Base-by-base conservation (phyloP, 1,139 yeast genomes). In the Geotrichum fermentans region DNA sequence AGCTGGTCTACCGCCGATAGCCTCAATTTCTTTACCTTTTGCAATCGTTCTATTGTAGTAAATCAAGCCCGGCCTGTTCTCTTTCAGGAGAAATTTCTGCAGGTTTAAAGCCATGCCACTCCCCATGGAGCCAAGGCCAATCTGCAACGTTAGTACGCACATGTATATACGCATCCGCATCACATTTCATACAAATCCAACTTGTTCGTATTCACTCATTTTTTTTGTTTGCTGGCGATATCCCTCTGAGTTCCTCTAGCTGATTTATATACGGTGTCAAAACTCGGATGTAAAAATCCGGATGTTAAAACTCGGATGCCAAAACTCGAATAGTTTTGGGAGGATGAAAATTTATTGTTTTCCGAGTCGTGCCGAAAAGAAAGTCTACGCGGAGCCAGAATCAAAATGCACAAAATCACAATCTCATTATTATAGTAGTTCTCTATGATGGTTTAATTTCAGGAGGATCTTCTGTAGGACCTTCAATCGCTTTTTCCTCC, bases 91-190 rank as follows among this genome's bases (percentile, higher is more conserved):
- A 30, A 39, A 50, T 16, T 36, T 50, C 38, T 58, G 61, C 33
- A 58, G 47, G 47, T 58, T 45, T 34, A 33, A 42, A 40, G 58
- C 51, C 60, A 58, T 56, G 13, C 47, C 52, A 32, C 32, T 41
- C 35, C 61, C 61, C 61, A 58, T 58, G 45, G 54, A 55, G 4
- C 61, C 61, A 16, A 58, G 58, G 37, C 61, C 61, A 41, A 56
- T 49, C 47, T 43, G 28, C 10, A 13, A 4, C 8, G 40, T 37
- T 37, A 37, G 16, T 2, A 36, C 18, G n/a, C 14, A 21, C 30
- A 6, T 37, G n/a, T n/a, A n/a, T n/a, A n/a, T n/a, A n/a, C n/a
- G n/a, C n/a, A n/a, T n/a, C n/a, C n/a, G n/a, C n/a, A n/a, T 34
- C 38, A 20, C 14, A 13, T 20, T n/a, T n/a, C 40, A 21, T 37